These are phyloP conservation scores for Lizonia empirigonia DNA, from an alignment of 2,329 filamentous ascomycete species.

Conservation along the genomic window DNA sequence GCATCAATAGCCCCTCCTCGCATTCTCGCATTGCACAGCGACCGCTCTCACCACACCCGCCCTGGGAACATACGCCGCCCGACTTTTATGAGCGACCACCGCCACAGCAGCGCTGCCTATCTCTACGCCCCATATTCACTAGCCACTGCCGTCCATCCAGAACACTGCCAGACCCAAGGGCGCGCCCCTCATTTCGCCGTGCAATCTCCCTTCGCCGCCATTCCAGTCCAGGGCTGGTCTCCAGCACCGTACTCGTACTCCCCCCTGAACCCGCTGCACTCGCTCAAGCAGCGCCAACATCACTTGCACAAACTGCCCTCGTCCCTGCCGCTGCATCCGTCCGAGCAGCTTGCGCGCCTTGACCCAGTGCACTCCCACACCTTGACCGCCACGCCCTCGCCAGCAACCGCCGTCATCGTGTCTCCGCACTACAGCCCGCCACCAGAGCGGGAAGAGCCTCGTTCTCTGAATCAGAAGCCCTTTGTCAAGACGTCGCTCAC, in stretches of 20 bases:
- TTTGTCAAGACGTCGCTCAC: constrained; percentile 34
- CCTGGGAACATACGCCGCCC: constrained; percentile 2
- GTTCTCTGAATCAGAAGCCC: constrained; percentile 38
- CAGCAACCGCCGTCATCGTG: constrained; percentile 47
- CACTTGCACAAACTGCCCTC: constrained; percentile 18
- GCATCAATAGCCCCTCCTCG: constrained; percentile 19
- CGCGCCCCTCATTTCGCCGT: constrained; percentile 9
- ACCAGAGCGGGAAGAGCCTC: constrained; percentile 40
- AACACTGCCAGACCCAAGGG: constrained; percentile 18
- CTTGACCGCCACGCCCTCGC: constrained; percentile 26
- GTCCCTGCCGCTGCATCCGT: constrained; percentile 35
- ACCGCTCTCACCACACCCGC: constrained; percentile 17
- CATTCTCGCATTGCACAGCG: constrained; percentile 16
- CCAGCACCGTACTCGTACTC: constrained; percentile 13
- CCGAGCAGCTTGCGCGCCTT: constrained; percentile 38
- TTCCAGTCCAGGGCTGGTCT: constrained; percentile 4
- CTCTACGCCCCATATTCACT: constrained; percentile 29
- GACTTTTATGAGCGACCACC: constrained; percentile 35
- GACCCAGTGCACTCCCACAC: constrained; percentile 32
- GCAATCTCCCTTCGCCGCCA: constrained; percentile 1
- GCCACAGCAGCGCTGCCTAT: constrained; percentile 31
- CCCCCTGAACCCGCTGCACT: constrained; percentile 22
- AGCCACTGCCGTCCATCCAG: constrained; percentile 24
- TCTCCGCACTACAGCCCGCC: constrained; percentile 47
- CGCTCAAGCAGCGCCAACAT: constrained; percentile 18